phyloP scores from a whole-genome alignment of 1,284 basidiomycete genomes.

The Agaricales sp. region DNA sequence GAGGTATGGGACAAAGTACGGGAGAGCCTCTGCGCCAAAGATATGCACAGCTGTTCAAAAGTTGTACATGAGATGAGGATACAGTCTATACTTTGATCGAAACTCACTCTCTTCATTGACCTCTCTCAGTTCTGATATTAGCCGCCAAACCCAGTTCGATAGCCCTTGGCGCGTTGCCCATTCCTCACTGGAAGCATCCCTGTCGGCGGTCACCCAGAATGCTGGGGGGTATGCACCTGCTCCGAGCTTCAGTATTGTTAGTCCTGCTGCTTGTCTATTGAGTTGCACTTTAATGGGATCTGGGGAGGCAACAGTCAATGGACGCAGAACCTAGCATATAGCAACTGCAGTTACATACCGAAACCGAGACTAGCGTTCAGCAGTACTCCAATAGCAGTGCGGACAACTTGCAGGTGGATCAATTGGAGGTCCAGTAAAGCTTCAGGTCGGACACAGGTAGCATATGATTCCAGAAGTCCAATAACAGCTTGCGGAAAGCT shows the following conservation, averaged over 20 bases:
- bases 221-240: constrained; percentile 61
- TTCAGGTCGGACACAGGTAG: constrained; percentile 36
- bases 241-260: constrained; percentile 58
- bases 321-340: too few species aligned
- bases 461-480: constrained; percentile 59
- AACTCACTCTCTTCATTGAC: constrained; percentile 48
- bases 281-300: constrained; percentile 63
- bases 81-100: constrained; percentile 1
- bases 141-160: constrained; percentile 68
- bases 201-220: constrained; percentile 35
- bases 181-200: constrained; percentile 18
- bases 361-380: constrained; percentile 74
- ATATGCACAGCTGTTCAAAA: constrained; percentile 34
- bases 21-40: constrained; percentile 51
- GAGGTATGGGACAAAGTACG: constrained; percentile 42
- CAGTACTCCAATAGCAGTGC: constrained; percentile 71
- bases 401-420: constrained; percentile 60
- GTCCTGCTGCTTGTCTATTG: constrained; percentile 52
- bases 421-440: constrained; percentile 42
- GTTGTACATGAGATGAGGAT: not conserved
- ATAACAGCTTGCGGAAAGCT: constrained; percentile 58
- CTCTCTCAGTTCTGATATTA: constrained; percentile 55
- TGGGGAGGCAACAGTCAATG: too few species aligned
- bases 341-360: constrained; percentile 37
- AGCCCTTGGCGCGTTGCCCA: constrained; percentile 59